Percentiles rank a stretch among this genome's conserved stretches.
phyloP scores from a whole-genome alignment of 2,329 filamentous ascomycete genomes.

The Epichloe glyceriae region DNA sequence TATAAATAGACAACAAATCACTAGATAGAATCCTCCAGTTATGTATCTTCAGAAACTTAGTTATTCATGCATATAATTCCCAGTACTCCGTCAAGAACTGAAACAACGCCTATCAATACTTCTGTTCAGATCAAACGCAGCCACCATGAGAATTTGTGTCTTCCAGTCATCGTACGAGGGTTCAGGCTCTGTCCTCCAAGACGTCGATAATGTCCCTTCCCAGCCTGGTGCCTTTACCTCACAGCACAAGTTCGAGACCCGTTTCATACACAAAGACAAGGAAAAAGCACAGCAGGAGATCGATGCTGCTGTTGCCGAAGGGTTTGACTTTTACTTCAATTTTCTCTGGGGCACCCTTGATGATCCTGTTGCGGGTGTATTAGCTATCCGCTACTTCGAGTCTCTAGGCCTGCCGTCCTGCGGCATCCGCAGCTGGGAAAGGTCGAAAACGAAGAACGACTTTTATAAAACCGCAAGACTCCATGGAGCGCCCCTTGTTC shows the following conservation, averaged over 20 bases:
- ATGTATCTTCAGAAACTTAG: too few relatives aligned
- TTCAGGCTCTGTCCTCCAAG: not conserved
- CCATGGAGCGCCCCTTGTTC: not conserved
- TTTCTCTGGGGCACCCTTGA: not conserved
- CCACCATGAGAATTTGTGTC: not conserved
- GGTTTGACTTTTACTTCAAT: conserved; percentile 1
- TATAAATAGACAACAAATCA: too few relatives aligned
- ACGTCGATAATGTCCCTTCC: not conserved
- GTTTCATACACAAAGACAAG: not conserved
- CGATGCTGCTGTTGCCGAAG: not conserved
- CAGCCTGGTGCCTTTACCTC: not conserved
- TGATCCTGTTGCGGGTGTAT: not conserved
- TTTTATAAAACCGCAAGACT: not conserved
- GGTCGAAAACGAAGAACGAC: not conserved
- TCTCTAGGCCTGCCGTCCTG: not conserved
- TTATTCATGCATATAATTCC: too few relatives aligned
- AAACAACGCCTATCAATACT: too few relatives aligned
- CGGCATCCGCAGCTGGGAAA: not conserved
- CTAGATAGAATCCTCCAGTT: too few relatives aligned
- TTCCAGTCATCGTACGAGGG: not conserved
- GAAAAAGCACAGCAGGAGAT: not conserved
- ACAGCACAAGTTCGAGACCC: not conserved
- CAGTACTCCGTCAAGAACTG: too few relatives aligned
- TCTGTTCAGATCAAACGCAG: not conserved
- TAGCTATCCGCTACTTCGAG: not conserved